A percentile compares a stretch with the other conserved stretches of the same genome.
These are phyloP conservation scores for Thielaviopsis musarum DNA, from an alignment of 2,329 filamentous ascomycete species.

Conservation along the genomic window DNA sequence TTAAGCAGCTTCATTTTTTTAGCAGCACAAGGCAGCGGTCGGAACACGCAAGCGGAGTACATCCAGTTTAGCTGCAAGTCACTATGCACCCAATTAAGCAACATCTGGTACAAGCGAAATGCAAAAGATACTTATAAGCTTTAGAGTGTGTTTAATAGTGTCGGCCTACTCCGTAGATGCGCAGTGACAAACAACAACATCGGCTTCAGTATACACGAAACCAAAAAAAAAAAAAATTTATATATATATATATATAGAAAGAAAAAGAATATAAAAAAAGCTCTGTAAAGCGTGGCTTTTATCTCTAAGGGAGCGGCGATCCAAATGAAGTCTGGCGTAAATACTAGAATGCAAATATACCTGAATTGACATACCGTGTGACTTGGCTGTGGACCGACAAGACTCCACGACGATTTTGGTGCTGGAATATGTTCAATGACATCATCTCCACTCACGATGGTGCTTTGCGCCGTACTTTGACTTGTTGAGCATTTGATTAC, in stretches of 20 bases:
- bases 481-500: background rate
- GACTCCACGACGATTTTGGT: background rate
- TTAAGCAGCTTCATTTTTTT: background rate
- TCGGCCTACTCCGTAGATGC: background rate
- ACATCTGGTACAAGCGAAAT: background rate
- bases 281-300: too few relatives aligned
- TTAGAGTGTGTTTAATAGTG: too few relatives aligned
- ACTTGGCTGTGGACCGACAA: background rate
- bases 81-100: background rate
- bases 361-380: background rate
- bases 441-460: background rate
- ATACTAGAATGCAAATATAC: too few relatives aligned
- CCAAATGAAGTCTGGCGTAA: too few relatives aligned
- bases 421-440: background rate
- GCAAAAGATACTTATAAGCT: background rate
- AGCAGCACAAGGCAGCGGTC: slow-evolving; percentile 5
- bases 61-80: background rate
- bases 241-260: too few relatives aligned
- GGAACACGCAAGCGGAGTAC: slow-evolving; percentile 8
- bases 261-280: too few relatives aligned
- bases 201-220: too few relatives aligned
- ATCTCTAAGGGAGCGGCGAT: too few relatives aligned
- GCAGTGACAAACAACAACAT: background rate
- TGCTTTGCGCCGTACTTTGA: background rate
- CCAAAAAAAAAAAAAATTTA: too few relatives aligned